Percentiles rank a stretch among this genome's conserved stretches.
phyloP scores from a whole-genome alignment of 163 green algal species.

The Prototheca stagnorum region DNA sequence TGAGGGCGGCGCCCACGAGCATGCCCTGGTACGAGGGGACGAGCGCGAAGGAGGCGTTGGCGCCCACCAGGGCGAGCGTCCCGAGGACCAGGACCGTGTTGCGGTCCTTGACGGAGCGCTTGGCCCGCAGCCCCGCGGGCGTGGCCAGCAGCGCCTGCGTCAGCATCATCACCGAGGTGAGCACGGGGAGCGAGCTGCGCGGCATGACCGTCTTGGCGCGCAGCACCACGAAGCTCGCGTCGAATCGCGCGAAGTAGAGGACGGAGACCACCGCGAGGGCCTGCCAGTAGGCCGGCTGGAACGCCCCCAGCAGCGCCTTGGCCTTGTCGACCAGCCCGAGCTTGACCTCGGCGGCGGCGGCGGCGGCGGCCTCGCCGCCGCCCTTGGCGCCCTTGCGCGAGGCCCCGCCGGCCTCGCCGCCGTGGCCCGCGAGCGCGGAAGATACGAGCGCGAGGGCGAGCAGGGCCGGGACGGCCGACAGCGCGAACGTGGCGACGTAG shows the following conservation, averaged over 20 bases:
- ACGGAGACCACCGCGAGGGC: conserved; percentile 47
- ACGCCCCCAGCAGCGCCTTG: conserved; percentile 28
- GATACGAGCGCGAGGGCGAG: conserved; percentile 42
- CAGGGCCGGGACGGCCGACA: conserved; percentile 34
- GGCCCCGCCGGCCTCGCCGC: neutral
- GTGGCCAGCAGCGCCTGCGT: conserved; percentile 38
- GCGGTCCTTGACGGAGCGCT: conserved; percentile 25
- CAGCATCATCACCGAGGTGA: conserved; percentile 37
- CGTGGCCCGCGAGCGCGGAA: conserved; percentile 5
- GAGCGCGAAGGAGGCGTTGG: conserved; percentile 35
- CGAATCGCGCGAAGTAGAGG: conserved; percentile 72
- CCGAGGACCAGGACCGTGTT: conserved; percentile 55
- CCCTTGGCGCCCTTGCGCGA: conserved; percentile 1
- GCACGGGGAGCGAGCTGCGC: conserved; percentile 16
- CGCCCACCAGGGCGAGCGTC: conserved; percentile 50
- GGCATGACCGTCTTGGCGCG: conserved; percentile 46
- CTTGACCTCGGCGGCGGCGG: neutral
- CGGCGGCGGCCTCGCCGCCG: conserved; percentile 2
- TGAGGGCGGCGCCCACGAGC: conserved; percentile 31
- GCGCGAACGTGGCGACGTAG: conserved; percentile 60
- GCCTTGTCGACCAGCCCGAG: conserved; percentile 19
- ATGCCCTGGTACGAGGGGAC: conserved; percentile 36
- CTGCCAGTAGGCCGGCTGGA: conserved; percentile 69
- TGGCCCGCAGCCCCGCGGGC: conserved; percentile 36
- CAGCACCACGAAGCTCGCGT: conserved; percentile 60